Base-by-base conservation (phyloP, 441 rosid genomes). In the Kokia cookei region DNA sequence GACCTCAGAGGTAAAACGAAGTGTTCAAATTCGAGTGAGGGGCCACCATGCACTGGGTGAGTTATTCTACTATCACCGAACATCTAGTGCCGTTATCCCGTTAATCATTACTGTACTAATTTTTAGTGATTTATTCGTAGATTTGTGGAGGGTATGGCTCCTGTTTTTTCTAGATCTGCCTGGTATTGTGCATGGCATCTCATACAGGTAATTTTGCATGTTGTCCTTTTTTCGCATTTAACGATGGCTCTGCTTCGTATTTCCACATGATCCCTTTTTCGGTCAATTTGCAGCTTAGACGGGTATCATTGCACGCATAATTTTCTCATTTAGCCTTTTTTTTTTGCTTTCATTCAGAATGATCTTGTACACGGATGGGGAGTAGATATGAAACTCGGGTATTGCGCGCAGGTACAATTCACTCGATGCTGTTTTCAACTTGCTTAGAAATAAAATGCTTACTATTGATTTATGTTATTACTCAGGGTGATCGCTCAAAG, bases 81-180 rank as follows among this genome's bases (percentile, higher is more conserved):
- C 73, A 17, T 54, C 27, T 57, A 57, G 27, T 22, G n/a, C 35
- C 32, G 43, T 55, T 14, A n/a, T 57, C 35, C 1, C 32, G 24
- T 59, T 50, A 24, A 2, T 51, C 26, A 42, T 6, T 32, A 29
- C 60, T 55, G 35, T 27, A 37, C 68, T 77, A 60, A 71, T 63
- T 77, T 50, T 66, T 27, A 15, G 66, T 73, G 37, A 32, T 75
- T 58, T 71, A 14, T 57, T 32, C 2, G 5, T 57, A 93, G 98
- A 77, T 96, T 96, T 84, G 98, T 96, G 71, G 99, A 96, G 81
- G 97, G 97, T 24, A 96, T 96, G 99, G 99, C 99, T 79, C 99
- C 99, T 0, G 99, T 96, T 47, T 90, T 93, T 75, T 93, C 98
- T 22, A 92, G 94, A 86, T 82, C 93, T 82, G 97, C 99, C 79